Evolutionary conservation across 805 yeast genomes (phyloP), one percentile per base, ranked within the genome.

Genomic region (Metschnikowia koreensis): DNA sequence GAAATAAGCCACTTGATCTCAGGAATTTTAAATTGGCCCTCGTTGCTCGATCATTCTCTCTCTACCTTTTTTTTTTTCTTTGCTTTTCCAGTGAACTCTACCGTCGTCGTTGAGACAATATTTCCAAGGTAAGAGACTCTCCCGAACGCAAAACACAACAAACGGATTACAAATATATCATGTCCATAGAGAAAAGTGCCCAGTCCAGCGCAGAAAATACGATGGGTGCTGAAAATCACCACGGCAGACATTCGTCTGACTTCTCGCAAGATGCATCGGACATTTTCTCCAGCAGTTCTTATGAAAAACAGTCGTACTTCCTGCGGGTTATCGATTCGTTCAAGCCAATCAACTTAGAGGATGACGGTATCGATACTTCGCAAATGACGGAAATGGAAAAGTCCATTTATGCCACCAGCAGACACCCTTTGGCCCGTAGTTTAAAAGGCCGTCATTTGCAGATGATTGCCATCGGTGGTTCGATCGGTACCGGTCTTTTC

Each of bases 381-480:
- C 61, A 61, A 33, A 64, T 75, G 70, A 69, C 74, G 15, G 70
- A 66, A 28, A 56, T 66, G 48, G 79, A 76, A 56, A 71, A 66
- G 60, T 63, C 75, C 38, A 64, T 70, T 41, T 62, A 67, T 51
- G 75, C 76, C 34, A 65, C 75, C 6, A 68, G 77, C 41, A 67
- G 70, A 49, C 76, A 81, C 67, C 76, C 73, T 7, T 68, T 73
- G 71, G 70, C 69, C 41, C 66, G 81, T 57, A 73, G 76, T 36
- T 68, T 80, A 52, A 72, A 73, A 54, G 63, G 71, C 38, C 70
- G 83, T 63, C 91, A 86, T 58, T 80, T 85, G 54, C 86, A 82
- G 65, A 80, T 87, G 82, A 86, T 89, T 61, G 90, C 96, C 38
- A 75, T 89, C 50, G 94, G 94, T 52, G 91, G 94, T 49, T 86